Conservation (phyloP, 2,329 filamentous ascomycete species). For the Byssochlamys sp. region DNA sequence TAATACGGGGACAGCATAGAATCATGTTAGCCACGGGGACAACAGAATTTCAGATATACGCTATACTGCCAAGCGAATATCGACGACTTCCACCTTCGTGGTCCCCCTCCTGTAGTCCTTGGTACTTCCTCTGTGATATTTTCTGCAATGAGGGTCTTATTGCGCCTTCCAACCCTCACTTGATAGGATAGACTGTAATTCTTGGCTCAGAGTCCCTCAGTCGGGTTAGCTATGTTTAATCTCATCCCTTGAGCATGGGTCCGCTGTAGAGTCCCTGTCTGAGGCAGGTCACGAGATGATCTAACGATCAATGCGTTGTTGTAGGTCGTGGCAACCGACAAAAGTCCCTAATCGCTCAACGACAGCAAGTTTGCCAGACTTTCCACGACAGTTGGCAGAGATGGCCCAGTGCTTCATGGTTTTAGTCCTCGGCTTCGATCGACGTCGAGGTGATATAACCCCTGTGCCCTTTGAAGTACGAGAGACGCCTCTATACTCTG, state of each 20-base stretch:
- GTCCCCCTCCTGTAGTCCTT: no score
- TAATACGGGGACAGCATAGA: not conserved
- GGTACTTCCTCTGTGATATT: no score
- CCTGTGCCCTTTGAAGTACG: slow-evolving; percentile 1
- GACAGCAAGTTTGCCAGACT: not conserved
- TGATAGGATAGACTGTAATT: not conserved
- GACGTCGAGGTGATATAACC: slow-evolving; percentile 16
- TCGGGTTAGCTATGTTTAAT: not conserved
- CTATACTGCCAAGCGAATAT: no score
- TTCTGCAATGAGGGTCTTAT: not conserved
- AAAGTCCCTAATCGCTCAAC: not conserved
- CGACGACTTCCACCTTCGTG: no score
- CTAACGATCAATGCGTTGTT: not conserved
- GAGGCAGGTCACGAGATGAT: not conserved
- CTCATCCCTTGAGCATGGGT: not conserved
- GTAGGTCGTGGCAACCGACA: not conserved
- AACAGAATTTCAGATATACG: no score
- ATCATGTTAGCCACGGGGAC: not conserved
- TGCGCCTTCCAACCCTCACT: not conserved
- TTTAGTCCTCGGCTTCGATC: slow-evolving; percentile 16
- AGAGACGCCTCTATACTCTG: slow-evolving; percentile 1
- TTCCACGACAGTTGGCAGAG: not conserved
- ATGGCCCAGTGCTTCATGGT: not conserved
- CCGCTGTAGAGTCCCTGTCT: not conserved
- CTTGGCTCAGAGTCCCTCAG: not conserved